Evolutionary conservation across 2,329 filamentous ascomycete species (phyloP).

Genomic region (Venturia oleaginea): DNA sequence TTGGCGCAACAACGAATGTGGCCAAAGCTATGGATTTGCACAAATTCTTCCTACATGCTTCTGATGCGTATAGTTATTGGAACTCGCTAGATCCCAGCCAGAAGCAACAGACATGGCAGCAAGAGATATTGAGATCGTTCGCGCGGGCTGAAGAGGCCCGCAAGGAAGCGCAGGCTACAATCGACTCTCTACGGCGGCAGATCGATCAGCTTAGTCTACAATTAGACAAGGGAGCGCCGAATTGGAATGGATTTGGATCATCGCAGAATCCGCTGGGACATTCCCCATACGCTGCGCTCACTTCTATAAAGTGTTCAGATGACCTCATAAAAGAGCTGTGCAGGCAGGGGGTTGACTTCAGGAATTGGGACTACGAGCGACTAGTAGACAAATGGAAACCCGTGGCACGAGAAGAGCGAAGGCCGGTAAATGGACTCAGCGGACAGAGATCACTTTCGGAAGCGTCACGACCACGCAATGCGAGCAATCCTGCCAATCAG

Average conservation of each 20-base stretch:
- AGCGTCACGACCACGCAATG: slow-evolving; percentile 9
- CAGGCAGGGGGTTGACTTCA: slow-evolving; percentile 25
- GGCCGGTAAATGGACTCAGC: slow-evolving; percentile 23
- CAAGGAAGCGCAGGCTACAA: slow-evolving; percentile 27
- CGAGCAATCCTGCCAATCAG: not conserved
- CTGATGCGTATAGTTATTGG: slow-evolving; percentile 73
- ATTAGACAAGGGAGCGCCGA: not conserved
- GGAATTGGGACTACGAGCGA: slow-evolving; percentile 33
- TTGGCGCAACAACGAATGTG: slow-evolving; percentile 31
- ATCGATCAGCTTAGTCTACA: slow-evolving; percentile 31
- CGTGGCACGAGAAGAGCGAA: slow-evolving; percentile 26
- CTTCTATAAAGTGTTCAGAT: slow-evolving; percentile 28
- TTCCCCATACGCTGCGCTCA: slow-evolving; percentile 19
- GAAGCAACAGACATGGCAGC: slow-evolving; percentile 35
- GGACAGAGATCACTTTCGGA: slow-evolving; percentile 26
- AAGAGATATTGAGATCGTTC: slow-evolving; percentile 38
- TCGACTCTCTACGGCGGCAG: slow-evolving; percentile 33
- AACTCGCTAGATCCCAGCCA: slow-evolving; percentile 47
- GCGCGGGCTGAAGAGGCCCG: slow-evolving; percentile 31
- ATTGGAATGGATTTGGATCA: not conserved
- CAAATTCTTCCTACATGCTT: slow-evolving; percentile 64
- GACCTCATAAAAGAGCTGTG: slow-evolving; percentile 31
- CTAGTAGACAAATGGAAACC: slow-evolving; percentile 32
- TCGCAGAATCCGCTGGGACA: not conserved
- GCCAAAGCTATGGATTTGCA: slow-evolving; percentile 35